Evolutionary conservation across 2,329 filamentous ascomycete genomes (phyloP).

Genomic region (Colletotrichum sp.): DNA sequence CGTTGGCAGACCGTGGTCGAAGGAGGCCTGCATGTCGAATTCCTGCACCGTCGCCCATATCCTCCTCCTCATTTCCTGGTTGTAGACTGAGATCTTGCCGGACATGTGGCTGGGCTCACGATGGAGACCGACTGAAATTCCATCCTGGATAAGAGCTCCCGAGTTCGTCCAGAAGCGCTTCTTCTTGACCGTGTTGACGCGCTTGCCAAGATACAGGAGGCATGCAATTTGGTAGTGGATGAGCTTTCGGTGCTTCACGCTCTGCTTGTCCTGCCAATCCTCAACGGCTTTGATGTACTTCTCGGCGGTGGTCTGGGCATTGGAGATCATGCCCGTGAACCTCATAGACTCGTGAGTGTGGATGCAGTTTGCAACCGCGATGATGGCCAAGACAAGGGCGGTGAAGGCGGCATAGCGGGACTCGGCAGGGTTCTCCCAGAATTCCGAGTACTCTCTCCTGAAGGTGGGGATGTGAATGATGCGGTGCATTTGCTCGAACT

Average conservation of each 20-base stretch:
- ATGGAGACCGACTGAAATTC: slow-evolving; percentile 63
- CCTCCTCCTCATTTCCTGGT: slow-evolving; percentile 66
- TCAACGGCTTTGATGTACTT: slow-evolving; percentile 63
- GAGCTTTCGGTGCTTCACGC: slow-evolving; percentile 65
- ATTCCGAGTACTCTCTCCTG: slow-evolving; percentile 58
- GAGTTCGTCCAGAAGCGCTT: slow-evolving; percentile 67
- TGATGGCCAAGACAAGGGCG: slow-evolving; percentile 63
- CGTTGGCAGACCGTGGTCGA: slow-evolving; percentile 65
- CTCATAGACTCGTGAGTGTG: slow-evolving; percentile 57
- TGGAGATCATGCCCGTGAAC: slow-evolving; percentile 64
- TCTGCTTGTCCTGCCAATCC: slow-evolving; percentile 59
- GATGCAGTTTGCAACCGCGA: slow-evolving; percentile 64
- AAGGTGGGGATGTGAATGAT: slow-evolving; percentile 67
- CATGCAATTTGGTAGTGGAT: slow-evolving; percentile 67
- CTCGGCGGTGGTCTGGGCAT: slow-evolving; percentile 58
- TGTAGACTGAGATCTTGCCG: slow-evolving; percentile 61
- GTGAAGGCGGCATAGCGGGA: slow-evolving; percentile 59
- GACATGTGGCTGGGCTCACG: slow-evolving; percentile 62
- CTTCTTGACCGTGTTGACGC: slow-evolving; percentile 69
- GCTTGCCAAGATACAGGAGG: slow-evolving; percentile 64
- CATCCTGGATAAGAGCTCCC: slow-evolving; percentile 61
- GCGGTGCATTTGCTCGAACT: slow-evolving; percentile 61
- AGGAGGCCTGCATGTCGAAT: slow-evolving; percentile 67
- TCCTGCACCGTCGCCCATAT: slow-evolving; percentile 68
- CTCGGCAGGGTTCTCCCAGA: slow-evolving; percentile 53